These are phyloP conservation scores for Aureobasidium sp. DNA, from an alignment of 2,329 filamentous ascomycete species.

Conservation along the genomic window DNA sequence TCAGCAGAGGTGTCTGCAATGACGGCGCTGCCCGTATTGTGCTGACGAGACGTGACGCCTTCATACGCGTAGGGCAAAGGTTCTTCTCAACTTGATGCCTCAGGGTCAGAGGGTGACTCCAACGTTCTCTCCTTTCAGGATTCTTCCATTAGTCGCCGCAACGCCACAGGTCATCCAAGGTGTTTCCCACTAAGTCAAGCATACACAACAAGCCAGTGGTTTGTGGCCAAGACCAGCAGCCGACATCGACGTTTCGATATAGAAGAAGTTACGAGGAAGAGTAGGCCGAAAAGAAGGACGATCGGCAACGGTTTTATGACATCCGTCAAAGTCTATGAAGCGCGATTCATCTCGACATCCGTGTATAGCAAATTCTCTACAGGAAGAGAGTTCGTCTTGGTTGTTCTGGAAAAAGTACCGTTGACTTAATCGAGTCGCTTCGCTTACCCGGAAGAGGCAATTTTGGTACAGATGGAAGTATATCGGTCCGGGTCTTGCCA, in stretches of 20 bases:
- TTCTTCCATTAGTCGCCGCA: background rate
- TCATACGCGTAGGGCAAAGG: background rate
- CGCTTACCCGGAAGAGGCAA: too few relatives aligned
- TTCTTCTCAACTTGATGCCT: background rate
- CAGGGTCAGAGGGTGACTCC: background rate
- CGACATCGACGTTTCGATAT: constrained; percentile 6
- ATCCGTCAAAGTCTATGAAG: background rate
- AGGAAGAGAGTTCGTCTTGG: background rate
- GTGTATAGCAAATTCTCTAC: background rate
- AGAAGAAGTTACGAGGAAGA: constrained; percentile 1
- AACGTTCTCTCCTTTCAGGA: background rate
- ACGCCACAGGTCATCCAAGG: background rate
- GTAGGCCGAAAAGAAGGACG: background rate
- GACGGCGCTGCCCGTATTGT: too few relatives aligned
- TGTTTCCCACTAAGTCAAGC: background rate
- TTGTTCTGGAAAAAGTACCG: background rate
- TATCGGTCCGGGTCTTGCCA: background rate
- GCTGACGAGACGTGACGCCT: background rate
- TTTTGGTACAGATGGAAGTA: background rate
- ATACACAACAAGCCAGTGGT: background rate
- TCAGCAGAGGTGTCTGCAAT: background rate
- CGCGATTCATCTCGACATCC: background rate
- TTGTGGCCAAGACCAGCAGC: background rate
- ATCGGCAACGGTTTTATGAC: constrained; percentile 4
- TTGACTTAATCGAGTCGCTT: background rate